These are phyloP conservation scores for Termitomyces sp. DNA, from an alignment of 768 basidiomycete genomes.

Conservation along the genomic window DNA sequence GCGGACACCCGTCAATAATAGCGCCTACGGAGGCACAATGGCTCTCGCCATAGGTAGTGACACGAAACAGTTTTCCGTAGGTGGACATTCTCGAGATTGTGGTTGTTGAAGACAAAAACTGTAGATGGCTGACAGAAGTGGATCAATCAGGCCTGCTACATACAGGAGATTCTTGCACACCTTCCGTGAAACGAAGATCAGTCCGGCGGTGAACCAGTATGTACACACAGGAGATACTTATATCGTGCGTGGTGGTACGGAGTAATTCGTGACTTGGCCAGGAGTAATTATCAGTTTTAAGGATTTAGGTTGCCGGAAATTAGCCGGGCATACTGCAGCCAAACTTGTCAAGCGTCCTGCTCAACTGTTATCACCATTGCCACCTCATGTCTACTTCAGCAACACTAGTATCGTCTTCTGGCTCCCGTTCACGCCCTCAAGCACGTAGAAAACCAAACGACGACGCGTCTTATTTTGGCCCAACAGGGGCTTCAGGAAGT, in stretches of 20 bases:
- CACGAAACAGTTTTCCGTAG: conserved; percentile 87
- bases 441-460: conserved; percentile 62
- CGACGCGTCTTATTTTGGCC: conserved; percentile 69
- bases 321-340: conserved; percentile 1
- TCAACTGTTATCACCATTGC: conserved; percentile 11
- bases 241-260: conserved; percentile 9
- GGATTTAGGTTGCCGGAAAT: conserved; percentile 14
- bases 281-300: conserved; percentile 10
- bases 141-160: neutral
- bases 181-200: neutral
- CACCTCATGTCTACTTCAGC: conserved; percentile 33
- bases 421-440: conserved; percentile 61
- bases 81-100: conserved; percentile 68
- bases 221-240: neutral
- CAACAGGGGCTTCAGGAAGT: conserved; percentile 37
- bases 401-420: conserved; percentile 31
- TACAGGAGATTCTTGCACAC: neutral
- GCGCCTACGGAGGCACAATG: conserved; percentile 97
- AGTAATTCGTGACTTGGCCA: conserved; percentile 5
- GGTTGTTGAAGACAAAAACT: conserved; percentile 3
- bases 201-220: neutral
- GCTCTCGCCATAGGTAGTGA: conserved; percentile 97
- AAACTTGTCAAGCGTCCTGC: conserved; percentile 4
- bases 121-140: neutral
- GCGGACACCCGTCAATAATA: conserved; percentile 96